Conservation (phyloP, 129 eudicot genomes). For the Smallanthus sonchifolius region DNA sequence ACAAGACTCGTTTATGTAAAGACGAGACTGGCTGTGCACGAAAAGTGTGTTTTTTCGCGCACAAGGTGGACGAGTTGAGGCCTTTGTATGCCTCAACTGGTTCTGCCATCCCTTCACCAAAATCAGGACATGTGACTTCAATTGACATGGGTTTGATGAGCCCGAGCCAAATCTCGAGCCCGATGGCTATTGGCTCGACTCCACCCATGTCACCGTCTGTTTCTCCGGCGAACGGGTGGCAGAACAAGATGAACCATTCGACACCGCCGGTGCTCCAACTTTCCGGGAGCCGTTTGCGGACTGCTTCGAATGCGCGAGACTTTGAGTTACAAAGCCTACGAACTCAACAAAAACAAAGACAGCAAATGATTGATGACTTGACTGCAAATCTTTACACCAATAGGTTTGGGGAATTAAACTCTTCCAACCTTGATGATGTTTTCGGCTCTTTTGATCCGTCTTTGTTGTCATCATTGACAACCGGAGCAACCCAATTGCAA, state of each 20-base stretch:
- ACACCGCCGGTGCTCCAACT: conserved; percentile 65
- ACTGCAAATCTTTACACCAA: conserved; percentile 29
- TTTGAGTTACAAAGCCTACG: conserved; percentile 5
- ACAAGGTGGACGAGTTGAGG: conserved; percentile 67
- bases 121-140: conserved; percentile 32
- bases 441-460: conserved; percentile 52
- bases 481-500: conserved; percentile 32
- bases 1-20: conserved; percentile 77
- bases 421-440: conserved; percentile 50
- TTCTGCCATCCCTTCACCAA: conserved; percentile 81
- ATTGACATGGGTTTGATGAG: conserved; percentile 39
- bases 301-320: conserved; percentile 63
- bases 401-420: conserved; percentile 50
- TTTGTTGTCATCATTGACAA: conserved; percentile 33
- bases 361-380: conserved; percentile 58
- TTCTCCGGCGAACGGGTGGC: conserved; percentile 52
- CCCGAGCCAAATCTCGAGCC: conserved; percentile 21
- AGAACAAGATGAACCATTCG: conserved; percentile 37
- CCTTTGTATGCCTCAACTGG: conserved; percentile 91
- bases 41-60: conserved; percentile 93
- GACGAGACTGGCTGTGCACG: conserved; percentile 76
- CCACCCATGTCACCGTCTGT: conserved; percentile 72
- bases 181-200: conserved; percentile 36
- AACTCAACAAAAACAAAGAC: conserved; percentile 26
- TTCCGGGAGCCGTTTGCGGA: conserved; percentile 72